phyloP scores from a whole-genome alignment of 805 yeast genomes.

The Yamadazyma tumulicola region DNA sequence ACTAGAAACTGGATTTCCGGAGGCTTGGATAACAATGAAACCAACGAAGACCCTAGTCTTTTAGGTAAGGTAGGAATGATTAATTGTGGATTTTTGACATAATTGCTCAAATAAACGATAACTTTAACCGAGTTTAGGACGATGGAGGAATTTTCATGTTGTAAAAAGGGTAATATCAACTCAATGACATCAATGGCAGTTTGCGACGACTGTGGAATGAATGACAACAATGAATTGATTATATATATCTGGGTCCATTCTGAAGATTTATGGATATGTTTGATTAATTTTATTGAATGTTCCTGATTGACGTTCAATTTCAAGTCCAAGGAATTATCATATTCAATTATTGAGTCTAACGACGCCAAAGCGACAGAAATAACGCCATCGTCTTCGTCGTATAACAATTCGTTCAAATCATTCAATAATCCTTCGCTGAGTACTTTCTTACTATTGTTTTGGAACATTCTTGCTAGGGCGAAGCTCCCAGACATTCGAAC shows the following conservation, averaged over 20 bases:
- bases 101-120: constrained; percentile 69
- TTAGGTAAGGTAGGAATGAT: constrained; percentile 53
- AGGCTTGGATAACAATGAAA: constrained; percentile 68
- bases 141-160: constrained; percentile 77
- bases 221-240: constrained; percentile 60
- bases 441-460: constrained; percentile 47
- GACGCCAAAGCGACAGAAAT: constrained; percentile 73
- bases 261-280: constrained; percentile 33
- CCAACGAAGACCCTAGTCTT: constrained; percentile 64
- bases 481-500: constrained; percentile 70
- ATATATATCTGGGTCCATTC: constrained; percentile 77
- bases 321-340: constrained; percentile 45
- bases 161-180: constrained; percentile 63
- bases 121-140: constrained; percentile 73
- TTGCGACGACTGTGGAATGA: constrained; percentile 63
- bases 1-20: constrained; percentile 82
- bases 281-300: constrained; percentile 36
- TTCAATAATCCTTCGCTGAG: constrained; percentile 42
- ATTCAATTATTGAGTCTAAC: constrained; percentile 60
- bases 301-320: constrained; percentile 43
- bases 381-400: constrained; percentile 56
- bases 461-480: constrained; percentile 65
- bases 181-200: constrained; percentile 70
- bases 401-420: constrained; percentile 48
- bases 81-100: constrained; percentile 54